Evolutionary conservation across 352 stramenopile species (phyloP).

Genomic region (Ophiocytium majus): DNA sequence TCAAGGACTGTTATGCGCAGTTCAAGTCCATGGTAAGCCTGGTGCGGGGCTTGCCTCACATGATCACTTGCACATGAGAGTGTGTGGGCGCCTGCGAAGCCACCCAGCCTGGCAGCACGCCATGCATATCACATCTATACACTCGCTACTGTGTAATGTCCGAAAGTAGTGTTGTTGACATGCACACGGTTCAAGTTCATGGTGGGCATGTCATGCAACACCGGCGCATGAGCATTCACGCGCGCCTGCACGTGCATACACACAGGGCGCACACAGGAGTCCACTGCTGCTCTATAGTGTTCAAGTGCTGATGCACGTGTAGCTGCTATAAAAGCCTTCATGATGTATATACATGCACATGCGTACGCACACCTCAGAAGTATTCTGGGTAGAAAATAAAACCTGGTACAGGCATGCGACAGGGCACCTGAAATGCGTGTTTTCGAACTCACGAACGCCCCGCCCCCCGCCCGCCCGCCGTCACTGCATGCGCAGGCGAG

Average conservation of each 20-base stretch:
- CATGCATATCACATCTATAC: neutral
- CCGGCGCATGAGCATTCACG: too few relatives aligned
- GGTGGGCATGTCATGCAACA: neutral
- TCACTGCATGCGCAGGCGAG: conserved; percentile 63
- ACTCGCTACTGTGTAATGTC: too few relatives aligned
- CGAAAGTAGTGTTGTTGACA: neutral
- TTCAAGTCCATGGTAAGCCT: conserved; percentile 66
- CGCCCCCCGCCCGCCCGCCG: too few relatives aligned
- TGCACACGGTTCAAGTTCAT: neutral
- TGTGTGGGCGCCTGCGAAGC: too few relatives aligned
- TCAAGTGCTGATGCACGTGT: neutral
- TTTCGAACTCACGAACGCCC: too few relatives aligned
- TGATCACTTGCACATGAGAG: neutral
- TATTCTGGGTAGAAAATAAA: neutral
- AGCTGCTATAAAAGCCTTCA: neutral
- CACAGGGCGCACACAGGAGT: too few relatives aligned
- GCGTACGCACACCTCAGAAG: neutral
- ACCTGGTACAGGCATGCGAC: neutral
- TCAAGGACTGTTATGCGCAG: conserved; percentile 82
- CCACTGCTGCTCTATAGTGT: too few relatives aligned
- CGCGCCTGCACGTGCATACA: too few relatives aligned
- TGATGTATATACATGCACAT: neutral
- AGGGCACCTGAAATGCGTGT: too few relatives aligned
- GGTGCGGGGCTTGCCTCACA: neutral
- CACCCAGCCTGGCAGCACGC: neutral